Base-by-base conservation (phyloP, 352 stramenopile species). In the Saprolegnia parasitica region DNA sequence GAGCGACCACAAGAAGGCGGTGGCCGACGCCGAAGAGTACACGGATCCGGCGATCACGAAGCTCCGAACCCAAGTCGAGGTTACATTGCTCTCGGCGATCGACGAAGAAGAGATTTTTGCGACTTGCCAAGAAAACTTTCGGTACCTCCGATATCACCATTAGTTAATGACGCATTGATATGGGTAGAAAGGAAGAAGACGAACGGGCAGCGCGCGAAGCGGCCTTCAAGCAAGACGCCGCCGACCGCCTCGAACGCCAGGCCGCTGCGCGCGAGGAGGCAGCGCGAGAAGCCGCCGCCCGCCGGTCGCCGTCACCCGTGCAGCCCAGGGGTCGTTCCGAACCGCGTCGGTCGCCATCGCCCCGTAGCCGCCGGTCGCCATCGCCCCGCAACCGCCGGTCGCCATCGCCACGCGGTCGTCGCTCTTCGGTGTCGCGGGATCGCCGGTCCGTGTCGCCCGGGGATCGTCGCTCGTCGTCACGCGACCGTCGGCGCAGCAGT, bases 1-100 rank as follows among this genome's bases (percentile, higher is more conserved):
- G n/a, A 42, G 37, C 18, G 58, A 67, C 40, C 32, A 67, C 29
- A 21, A 24, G 9, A 10, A 54, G 16, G 39, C 21, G 58, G 20
- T 67, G 20, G 32, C 9, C 5, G 58, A 67, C 39, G 21, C 15
- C 15, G 50, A 67, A 4, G 58, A 67, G 42, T 49, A 49, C 42
- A 49, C 42, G 42, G 42, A 49, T 10, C 42, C 42, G 13, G 42
- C 18, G 42, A 49, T 49, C 42, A 8, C 42, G 3, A 49, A 49
- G 42, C 42, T 49, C 42, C 42, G 42, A 15, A 49, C 42, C 13
- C 42, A 49, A n/a, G 42, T 49, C 13, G 42, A 49, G 3, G 10
- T 49, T n/a, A n/a, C 11, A 2, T 2, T 49, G 42, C 42, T 49
- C 42, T n/a, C 42, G 42, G 42, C 18, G 13, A n/a, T 49, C 42